Evolutionary conservation across 2,329 filamentous ascomycete species (phyloP).

Genomic region (Lecanicillium sp.): DNA sequence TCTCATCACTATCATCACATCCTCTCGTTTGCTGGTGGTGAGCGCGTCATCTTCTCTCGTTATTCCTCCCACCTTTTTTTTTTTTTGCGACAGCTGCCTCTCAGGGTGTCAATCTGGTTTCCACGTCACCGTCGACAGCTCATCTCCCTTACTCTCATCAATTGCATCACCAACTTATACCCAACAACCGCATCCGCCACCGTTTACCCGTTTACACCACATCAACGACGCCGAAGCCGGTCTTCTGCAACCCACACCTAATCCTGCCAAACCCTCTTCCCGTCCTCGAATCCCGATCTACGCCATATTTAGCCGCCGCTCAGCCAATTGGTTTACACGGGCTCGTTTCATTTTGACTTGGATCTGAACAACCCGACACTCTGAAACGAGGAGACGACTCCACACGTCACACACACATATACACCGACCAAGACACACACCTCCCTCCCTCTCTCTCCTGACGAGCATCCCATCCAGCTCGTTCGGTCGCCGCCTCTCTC

Average conservation of each 20-base stretch:
- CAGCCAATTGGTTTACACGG: constrained; percentile 12
- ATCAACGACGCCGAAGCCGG: too few relatives aligned
- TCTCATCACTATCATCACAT: constrained; percentile 15
- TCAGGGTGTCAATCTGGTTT: not conserved
- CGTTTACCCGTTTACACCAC: too few relatives aligned
- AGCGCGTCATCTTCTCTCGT: not conserved
- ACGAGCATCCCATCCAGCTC: not conserved
- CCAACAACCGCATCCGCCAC: too few relatives aligned
- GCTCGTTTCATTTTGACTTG: constrained; percentile 11
- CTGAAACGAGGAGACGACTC: constrained; percentile 14
- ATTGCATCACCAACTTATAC: too few relatives aligned
- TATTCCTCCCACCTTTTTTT: not conserved
- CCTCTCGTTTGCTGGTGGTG: constrained; percentile 1
- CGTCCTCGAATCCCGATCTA: too few relatives aligned
- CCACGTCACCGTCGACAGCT: too few relatives aligned
- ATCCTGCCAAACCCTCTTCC: not conserved
- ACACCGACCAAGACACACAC: too few relatives aligned
- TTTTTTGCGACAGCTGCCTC: not conserved
- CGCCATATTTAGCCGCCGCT: not conserved
- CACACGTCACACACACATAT: constrained; percentile 4
- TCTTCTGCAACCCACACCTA: not conserved
- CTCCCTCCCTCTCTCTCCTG: constrained; percentile 13
- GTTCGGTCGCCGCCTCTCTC: not conserved
- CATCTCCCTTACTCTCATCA: too few relatives aligned
- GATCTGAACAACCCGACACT: not conserved